phyloP scores from a whole-genome alignment of 805 yeast species.

The Cyberlindnera saturnus region DNA sequence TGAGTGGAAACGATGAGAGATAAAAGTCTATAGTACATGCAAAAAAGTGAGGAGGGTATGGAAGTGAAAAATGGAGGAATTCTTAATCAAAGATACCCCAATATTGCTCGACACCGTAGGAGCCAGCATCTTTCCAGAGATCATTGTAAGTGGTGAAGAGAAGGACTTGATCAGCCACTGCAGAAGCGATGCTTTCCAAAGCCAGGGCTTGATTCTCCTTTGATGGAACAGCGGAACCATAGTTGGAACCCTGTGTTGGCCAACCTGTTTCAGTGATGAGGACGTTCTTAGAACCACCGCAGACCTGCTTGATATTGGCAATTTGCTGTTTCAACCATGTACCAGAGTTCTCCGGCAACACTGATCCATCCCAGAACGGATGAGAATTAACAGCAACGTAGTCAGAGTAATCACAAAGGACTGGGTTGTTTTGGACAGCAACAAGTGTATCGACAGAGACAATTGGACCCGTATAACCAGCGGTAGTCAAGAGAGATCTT shows the following conservation, averaged over 20 bases:
- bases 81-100: conserved; percentile 31
- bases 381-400: conserved; percentile 63
- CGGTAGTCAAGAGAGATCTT: conserved; percentile 37
- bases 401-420: conserved; percentile 50
- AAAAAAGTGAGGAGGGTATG: not conserved
- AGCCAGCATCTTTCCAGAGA: conserved; percentile 54
- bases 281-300: conserved; percentile 35
- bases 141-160: conserved; percentile 61
- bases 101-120: conserved; percentile 52
- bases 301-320: conserved; percentile 34
- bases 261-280: conserved; percentile 64
- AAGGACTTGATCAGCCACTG: conserved; percentile 43
- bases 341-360: conserved; percentile 47
- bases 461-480: conserved; percentile 48
- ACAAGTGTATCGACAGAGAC: conserved; percentile 62
- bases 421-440: conserved; percentile 48
- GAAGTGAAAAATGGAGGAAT: not conserved
- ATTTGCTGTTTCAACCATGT: conserved; percentile 46
- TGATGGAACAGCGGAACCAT: conserved; percentile 53
- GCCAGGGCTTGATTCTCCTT: conserved; percentile 45
- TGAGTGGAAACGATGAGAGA: too few relatives aligned
- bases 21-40: too few relatives aligned
- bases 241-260: conserved; percentile 56
- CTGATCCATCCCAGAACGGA: conserved; percentile 58
- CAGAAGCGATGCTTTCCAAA: conserved; percentile 38